Evolutionary conservation across 225 moss, liverwort and hornwort species (phyloP).

Genomic region (Bryum argenteum): DNA sequence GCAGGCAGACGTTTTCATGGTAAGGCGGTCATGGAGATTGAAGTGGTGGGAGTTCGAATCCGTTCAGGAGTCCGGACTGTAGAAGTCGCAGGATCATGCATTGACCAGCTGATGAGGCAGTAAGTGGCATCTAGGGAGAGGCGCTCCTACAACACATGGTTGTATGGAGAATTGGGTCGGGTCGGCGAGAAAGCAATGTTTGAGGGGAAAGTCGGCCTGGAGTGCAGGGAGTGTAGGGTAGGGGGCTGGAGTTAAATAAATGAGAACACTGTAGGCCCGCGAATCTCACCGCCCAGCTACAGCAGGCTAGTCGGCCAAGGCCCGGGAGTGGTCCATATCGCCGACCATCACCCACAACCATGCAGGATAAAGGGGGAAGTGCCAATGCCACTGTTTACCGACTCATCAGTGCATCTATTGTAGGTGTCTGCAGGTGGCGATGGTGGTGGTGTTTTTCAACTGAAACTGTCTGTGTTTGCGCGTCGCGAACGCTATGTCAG

Average conservation of each 20-base stretch:
- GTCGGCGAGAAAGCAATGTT: constrained; percentile 1
- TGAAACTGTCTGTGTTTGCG: constrained; percentile 9
- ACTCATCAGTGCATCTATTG: neutral
- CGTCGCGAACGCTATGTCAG: neutral
- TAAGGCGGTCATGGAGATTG: neutral
- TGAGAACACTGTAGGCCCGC: neutral
- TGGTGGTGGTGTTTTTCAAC: neutral
- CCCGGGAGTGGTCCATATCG: neutral
- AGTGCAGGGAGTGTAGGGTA: too few species aligned
- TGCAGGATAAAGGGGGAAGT: neutral
- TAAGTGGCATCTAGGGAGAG: too few species aligned
- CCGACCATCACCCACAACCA: constrained; percentile 26
- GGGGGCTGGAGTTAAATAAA: too few species aligned
- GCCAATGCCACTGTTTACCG: neutral
- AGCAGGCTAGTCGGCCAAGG: neutral
- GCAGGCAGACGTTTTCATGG: neutral
- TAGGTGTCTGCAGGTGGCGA: neutral
- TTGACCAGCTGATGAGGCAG: neutral
- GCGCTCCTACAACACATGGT: constrained; percentile 35
- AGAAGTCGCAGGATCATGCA: neutral
- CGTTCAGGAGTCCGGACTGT: neutral
- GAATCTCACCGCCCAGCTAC: constrained; percentile 31
- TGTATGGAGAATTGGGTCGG: constrained; percentile 18
- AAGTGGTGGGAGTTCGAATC: constrained; percentile 30
- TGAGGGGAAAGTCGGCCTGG: constrained; percentile 20